Evolutionary conservation across 1,139 yeast genomes (phyloP).

Genomic region (Suhomyces atakaporum): DNA sequence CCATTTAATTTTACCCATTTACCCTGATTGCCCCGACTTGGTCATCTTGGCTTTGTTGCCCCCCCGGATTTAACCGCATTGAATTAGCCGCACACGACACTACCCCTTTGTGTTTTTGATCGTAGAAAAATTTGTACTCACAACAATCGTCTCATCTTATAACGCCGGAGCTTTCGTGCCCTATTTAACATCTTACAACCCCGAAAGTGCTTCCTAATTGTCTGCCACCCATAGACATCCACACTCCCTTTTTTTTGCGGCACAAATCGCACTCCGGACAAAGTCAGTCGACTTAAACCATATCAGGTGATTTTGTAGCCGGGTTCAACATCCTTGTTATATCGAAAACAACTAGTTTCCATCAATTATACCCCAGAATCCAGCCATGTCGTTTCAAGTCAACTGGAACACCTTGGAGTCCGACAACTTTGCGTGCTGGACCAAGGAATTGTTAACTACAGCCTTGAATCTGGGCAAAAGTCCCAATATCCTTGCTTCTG

Average conservation of each 20-base stretch:
- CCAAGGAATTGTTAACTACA: conserved; percentile 68
- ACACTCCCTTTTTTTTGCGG: background rate
- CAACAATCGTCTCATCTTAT: conserved; percentile 3
- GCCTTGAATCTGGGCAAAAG: conserved; percentile 76
- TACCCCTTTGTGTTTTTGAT: conserved; percentile 6
- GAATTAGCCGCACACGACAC: conserved; percentile 9
- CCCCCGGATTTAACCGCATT: conserved; percentile 1
- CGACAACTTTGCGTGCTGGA: conserved; percentile 64
- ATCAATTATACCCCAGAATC: background rate
- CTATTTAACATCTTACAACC: background rate
- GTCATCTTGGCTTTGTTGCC: no score
- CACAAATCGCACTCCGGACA: background rate
- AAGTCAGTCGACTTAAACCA: background rate
- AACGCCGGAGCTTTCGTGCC: background rate
- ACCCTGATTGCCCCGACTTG: no score
- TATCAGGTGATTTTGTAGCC: background rate
- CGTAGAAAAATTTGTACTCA: conserved; percentile 5
- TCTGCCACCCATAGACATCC: background rate
- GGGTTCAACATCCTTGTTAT: background rate
- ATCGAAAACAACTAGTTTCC: background rate
- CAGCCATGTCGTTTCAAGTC: conserved; percentile 70
- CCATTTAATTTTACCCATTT: no score
- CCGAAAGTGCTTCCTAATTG: background rate
- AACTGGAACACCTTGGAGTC: conserved; percentile 80
- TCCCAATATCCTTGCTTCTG: conserved; percentile 76